Conservation (phyloP, 805 yeast species). For the Suhomyces kilbournensis region DNA sequence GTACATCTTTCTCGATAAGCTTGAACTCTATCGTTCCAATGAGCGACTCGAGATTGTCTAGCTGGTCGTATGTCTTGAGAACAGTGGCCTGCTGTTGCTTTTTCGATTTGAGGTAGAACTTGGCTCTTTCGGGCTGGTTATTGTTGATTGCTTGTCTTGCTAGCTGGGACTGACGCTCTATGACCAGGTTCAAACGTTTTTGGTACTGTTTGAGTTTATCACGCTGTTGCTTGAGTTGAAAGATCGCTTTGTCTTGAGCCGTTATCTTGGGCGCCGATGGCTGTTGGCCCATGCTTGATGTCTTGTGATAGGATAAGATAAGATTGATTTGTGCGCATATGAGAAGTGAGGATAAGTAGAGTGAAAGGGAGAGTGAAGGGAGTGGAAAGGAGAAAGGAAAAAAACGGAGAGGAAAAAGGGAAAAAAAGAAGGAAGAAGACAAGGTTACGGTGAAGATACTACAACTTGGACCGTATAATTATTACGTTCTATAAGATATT, state of each 20-base stretch:
- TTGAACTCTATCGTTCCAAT: constrained; percentile 85
- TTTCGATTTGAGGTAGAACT: constrained; percentile 66
- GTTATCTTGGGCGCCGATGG: constrained; percentile 63
- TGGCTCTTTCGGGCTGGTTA: constrained; percentile 59
- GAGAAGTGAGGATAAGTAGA: background rate
- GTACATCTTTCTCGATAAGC: constrained; percentile 78
- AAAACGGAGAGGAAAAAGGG: background rate
- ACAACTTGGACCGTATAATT: too few relatives aligned
- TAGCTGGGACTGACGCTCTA: constrained; percentile 57
- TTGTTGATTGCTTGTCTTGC: constrained; percentile 55
- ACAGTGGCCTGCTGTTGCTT: constrained; percentile 80
- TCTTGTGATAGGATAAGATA: background rate
- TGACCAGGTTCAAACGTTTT: constrained; percentile 52
- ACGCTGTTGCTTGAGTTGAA: constrained; percentile 83
- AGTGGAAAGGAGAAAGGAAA: background rate
- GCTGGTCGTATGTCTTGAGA: constrained; percentile 68
- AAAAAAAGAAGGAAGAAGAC: too few relatives aligned
- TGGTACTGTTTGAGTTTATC: constrained; percentile 80
- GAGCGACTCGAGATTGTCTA: constrained; percentile 74
- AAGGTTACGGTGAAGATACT: too few relatives aligned
- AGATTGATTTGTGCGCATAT: background rate
- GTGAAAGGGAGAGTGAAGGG: background rate
- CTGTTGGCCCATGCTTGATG: constrained; percentile 37
- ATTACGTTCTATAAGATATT: too few relatives aligned
- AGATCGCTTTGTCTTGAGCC: constrained; percentile 78